Base-by-base conservation (phyloP, 805 yeast genomes). In the Yarrowia phangngaensis region DNA sequence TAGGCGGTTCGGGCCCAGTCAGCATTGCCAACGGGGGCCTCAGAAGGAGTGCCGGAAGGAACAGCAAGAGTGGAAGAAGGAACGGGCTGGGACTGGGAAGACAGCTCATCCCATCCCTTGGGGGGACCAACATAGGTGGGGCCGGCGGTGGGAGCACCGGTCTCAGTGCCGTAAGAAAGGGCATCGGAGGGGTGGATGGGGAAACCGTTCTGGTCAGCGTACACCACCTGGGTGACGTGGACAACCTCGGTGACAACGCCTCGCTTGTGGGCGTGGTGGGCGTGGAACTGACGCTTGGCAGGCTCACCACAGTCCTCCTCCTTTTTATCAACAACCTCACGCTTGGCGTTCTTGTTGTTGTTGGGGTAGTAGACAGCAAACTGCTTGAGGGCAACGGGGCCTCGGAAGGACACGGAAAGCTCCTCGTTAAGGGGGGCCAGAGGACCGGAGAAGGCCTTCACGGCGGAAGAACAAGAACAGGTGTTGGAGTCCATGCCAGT, bases 321-420 rank as follows among this genome's bases (percentile, higher is more conserved):
- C 40, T 47, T n/a, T n/a, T n/a, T n/a, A n/a, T n/a, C 55, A 15
- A 20, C 35, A 26, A n/a, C 51, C 54, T 80, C 82, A 65, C 83
- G 73, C 70, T 74, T 77, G 62, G 71, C 74, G 62, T 66, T 74
- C 77, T 64, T 70, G 76, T 54, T 64, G 60, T 62, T 67, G 72
- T 58, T 57, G 56, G 54, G 70, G 61, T 81, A 80, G 74, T 89
- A 92, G 50, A 86, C 96, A 66, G 89, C 97, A 63, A 92, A 87
- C 69, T 86, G 86, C 61, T 72, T 69, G 63, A 87, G 77, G 63
- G 77, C 74, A 58, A 87, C 62, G 27, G 95, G 95, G 59, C 95
- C 95, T 73, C 95, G 82, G 73, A 86, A 83, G 67, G 87, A 95
- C 52, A 87, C 80, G 26, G 94, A 80, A 54, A 87, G 70, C 67